Base-by-base conservation (phyloP, 345 rosid genomes). In the Euphorbia pulcherrima region DNA sequence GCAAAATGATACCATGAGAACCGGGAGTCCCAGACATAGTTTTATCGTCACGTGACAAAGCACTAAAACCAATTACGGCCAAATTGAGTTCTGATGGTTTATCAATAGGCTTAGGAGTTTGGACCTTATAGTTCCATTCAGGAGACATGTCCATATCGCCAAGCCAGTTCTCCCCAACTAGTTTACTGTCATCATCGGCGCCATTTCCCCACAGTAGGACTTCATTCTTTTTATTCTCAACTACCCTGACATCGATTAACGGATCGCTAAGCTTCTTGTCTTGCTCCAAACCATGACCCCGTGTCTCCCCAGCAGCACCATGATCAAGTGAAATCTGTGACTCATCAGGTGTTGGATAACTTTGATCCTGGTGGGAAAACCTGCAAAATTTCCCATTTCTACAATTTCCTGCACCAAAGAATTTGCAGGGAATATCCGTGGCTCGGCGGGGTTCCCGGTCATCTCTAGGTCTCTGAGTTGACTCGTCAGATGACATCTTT, bases 61-160 rank as follows among this genome's bases (percentile, higher is more conserved):
- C 74, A 62, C 33, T 37, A 57, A 53, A 57, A 74, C 64, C 65
- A 52, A 44, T 60, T 50, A 71, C 76, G 65, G 69, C 73, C 39
- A 65, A 47, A 41, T 74, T 62, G 51, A 30, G 60, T 44, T 81
- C 80, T 29, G 46, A 74, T 55, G 63, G 82, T 57, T 83, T 77
- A 46, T 62, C 44, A 3, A 70, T 60, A 30, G 60, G 81, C 62
- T 75, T 79, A 35, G 88, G 74, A 69, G 85, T 48, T 27, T 64
- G 70, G 61, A 77, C 76, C 57, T 79, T 70, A 63, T 74, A 85
- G 61, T 90, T 82, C 97, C 98, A 93, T 33, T 87, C 94, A 28
- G 94, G 98, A 71, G 96, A 86, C 96, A 85, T 90, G 63, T 87
- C 90, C 79, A 79, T 84, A 60, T 81, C 87, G 73, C 77, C 90